Base-by-base conservation (phyloP, 2,329 filamentous ascomycete genomes). In the Botrytis galanthina region DNA sequence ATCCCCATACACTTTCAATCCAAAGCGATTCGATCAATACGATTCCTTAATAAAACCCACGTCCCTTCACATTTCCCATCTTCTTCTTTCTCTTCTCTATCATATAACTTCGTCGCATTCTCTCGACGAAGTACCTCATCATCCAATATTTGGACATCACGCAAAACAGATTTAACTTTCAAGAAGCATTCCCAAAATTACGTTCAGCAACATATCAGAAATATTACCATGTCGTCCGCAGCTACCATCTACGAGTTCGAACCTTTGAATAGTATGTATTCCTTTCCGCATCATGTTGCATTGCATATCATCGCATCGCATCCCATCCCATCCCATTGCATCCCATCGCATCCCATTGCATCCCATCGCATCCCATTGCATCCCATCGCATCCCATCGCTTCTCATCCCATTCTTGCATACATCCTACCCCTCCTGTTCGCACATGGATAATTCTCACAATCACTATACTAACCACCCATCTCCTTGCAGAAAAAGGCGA, bases 181-280 rank as follows among this genome's bases (percentile, higher is more conserved):
- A 48, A 29, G 4, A 22, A 72, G 20, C 60, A 64, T 66, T 72
- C 70, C 4, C 44, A 29, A 4, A 54, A 22, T 32, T 67, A 54
- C 22, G 70, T 72, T 20, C 70, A 66, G 20, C 70, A 59, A 67
- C 60, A 72, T 67, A 29, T 72, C 10, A 57, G 72, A 42, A 57
- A 72, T 57, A 54, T 72, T 8, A 78, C 46, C 14, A 93, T 93
- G 91, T 84, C 91, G 42, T 91, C 90, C 72, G 90, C 90, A 78
- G 91, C 90, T 32, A 86, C 82, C 73, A 93, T 97, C 83, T 96
- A 92, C 87, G 92, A 95, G 82, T 97, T 97, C 84, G 93, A 91
- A 85, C 91, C 93, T 77, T 88, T 92, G 78, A 90, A 95, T 84
- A 94, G 92, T 94, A 86, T 76, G 91, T 87, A 67, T 32, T 70